A percentile compares a stretch with the other conserved stretches of the same genome.
phyloP scores from a whole-genome alignment of 2,329 filamentous ascomycete genomes.

The Pestalotiopsis sp. region DNA sequence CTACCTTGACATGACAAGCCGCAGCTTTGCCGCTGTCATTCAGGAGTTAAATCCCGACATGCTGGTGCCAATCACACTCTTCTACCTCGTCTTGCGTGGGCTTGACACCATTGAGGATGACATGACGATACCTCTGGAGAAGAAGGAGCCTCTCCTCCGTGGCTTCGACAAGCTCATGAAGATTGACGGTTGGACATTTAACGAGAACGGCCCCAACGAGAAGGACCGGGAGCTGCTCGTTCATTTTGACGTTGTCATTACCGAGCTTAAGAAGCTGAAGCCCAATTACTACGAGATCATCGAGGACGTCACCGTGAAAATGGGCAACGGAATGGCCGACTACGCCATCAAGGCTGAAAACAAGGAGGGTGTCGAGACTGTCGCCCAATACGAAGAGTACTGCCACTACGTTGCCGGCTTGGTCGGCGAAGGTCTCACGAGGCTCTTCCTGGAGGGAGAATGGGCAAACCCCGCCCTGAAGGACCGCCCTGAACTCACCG shows the following conservation, averaged over 20 bases:
- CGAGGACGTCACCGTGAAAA: conserved; percentile 87
- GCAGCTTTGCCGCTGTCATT: conserved; percentile 92
- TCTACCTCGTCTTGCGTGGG: conserved; percentile 90
- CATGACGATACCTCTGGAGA: conserved; percentile 82
- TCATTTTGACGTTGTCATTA: conserved; percentile 85
- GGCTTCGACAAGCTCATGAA: conserved; percentile 80
- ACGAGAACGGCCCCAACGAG: conserved; percentile 83
- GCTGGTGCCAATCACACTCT: conserved; percentile 83
- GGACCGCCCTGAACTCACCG: conserved; percentile 77
- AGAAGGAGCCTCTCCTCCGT: conserved; percentile 85
- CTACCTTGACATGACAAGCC: conserved; percentile 84
- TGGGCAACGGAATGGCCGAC: conserved; percentile 99
- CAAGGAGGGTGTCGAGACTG: conserved; percentile 76
- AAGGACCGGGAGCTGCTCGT: conserved; percentile 93
- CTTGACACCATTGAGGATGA: conserved; percentile 99
- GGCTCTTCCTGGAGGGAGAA: conserved; percentile 83
- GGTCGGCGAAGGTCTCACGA: conserved; percentile 92
- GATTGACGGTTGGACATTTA: conserved; percentile 87
- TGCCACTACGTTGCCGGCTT: conserved; percentile 98
- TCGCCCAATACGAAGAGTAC: conserved; percentile 93
- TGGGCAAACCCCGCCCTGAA: conserved; percentile 86
- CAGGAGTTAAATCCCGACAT: conserved; percentile 95
- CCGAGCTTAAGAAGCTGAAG: conserved; percentile 88
- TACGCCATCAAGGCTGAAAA: conserved; percentile 84
- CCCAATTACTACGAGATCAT: conserved; percentile 83